Evolutionary conservation across 768 basidiomycete genomes (phyloP), one percentile per base, ranked within the genome.

Genomic region (Heimioporus sp.): DNA sequence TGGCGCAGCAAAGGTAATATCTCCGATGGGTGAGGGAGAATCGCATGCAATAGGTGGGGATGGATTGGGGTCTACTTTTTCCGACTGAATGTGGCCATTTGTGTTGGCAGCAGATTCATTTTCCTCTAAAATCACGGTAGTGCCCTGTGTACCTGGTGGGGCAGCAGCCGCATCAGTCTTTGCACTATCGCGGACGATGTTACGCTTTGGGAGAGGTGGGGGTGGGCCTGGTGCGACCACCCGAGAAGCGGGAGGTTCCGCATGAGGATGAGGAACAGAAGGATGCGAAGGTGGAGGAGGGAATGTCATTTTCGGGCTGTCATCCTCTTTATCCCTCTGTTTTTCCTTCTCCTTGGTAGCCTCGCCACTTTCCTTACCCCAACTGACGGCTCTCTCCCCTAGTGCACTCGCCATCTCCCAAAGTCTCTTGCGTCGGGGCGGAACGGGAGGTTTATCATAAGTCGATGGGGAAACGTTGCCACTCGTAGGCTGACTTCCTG

Each of bases 361-460:
- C 34, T 70, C 67, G 10, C 51, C 62, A 19, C 70, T 65, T 19
- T 74, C 76, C 45, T 64, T 63, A 15, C 76, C 70, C 85, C 83
- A 86, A 58, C 77, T 80, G 2, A 71, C 77, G 36, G 83, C 84
- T 36, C 74, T 72, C 63, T 84, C 83, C 4, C 80, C 75, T 7
- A 87, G 64, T 6, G 80, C 81, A 50, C 80, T 81, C 1, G 83
- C 81, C 72, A 85, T 81, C 11, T 85, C 82, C 84, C 86, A 87
- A 19, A 88, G 59, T 1, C 83, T 80, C 48, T 80, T 72, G 49
- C 81, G 75, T 52, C 86, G 73, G 0, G 86, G 83, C 0, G 86
- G 85, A 21, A 86, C 64, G 1, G 83, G 82, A 10, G 86, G 86
- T 53, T 78, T 82, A 28, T 73, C 77, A 12, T 60, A 58, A 28